Evolutionary conservation across 2,329 filamentous ascomycete species (phyloP).

Genomic region (Esteya vermicola): DNA sequence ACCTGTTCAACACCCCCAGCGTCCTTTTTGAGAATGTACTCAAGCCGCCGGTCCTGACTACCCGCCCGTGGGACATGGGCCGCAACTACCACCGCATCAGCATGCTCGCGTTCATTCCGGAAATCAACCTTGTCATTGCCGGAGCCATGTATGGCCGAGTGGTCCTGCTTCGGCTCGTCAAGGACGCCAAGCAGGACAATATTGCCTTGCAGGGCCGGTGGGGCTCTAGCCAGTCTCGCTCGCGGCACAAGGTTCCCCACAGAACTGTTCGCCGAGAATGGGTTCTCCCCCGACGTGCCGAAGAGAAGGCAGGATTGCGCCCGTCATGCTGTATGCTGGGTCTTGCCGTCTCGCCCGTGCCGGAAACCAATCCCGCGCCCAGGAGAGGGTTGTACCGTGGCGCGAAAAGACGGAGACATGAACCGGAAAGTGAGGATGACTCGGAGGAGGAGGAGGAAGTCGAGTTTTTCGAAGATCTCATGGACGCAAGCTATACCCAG

Average conservation of each 20-base stretch:
- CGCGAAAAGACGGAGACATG: background rate
- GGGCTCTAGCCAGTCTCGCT: too few species aligned
- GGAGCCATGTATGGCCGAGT: conserved; percentile 55
- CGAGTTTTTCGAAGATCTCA: too few species aligned
- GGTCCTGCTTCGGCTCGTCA: conserved; percentile 38
- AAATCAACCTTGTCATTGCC: conserved; percentile 54
- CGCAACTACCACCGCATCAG: conserved; percentile 32
- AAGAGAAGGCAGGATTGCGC: conserved; percentile 29
- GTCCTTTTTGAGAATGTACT: conserved; percentile 19
- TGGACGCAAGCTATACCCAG: too few species aligned
- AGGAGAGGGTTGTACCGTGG: conserved; percentile 11
- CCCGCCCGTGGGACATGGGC: conserved; percentile 17
- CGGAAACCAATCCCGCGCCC: conserved; percentile 23
- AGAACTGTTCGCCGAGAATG: conserved; percentile 38
- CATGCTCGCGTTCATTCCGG: conserved; percentile 50
- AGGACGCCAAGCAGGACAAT: background rate
- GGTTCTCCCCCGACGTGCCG: conserved; percentile 30
- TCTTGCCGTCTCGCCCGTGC: conserved; percentile 52
- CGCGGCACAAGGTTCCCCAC: background rate
- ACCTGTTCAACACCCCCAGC: conserved; percentile 7
- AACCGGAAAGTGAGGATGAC: too few species aligned
- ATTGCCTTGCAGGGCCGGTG: too few species aligned
- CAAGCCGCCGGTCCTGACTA: conserved; percentile 15
- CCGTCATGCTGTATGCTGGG: conserved; percentile 45
- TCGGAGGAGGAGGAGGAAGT: too few species aligned